Evolutionary conservation across 345 rosid genomes (phyloP).

Genomic region (Sisymbrium irio): DNA sequence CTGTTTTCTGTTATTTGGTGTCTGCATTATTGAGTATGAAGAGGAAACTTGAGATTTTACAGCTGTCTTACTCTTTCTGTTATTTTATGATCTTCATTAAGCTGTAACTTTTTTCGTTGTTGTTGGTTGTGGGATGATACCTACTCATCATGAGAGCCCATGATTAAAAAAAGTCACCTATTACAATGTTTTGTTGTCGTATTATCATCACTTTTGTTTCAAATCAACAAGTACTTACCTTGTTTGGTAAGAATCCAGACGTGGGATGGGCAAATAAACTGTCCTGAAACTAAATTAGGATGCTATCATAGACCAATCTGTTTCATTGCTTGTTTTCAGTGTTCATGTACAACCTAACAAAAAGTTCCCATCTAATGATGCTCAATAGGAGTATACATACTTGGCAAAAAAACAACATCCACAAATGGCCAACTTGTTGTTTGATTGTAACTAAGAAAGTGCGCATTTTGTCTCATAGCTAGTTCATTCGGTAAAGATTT

Average conservation of each 20-base stretch:
- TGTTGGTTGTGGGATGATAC: neutral
- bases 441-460: constrained; percentile 23
- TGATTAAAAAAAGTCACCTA: neutral
- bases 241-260: constrained; percentile 20
- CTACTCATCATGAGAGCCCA: neutral
- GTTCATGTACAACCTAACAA: neutral
- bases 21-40: constrained; percentile 13
- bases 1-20: constrained; percentile 4
- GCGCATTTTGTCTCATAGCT: constrained; percentile 18
- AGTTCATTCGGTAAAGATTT: constrained; percentile 1
- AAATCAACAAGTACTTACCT: constrained; percentile 18
- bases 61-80: neutral
- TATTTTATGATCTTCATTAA: neutral
- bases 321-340: constrained; percentile 5
- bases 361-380: constrained; percentile 15
- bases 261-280: constrained; percentile 19
- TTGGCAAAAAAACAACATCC: constrained; percentile 22
- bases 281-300: constrained; percentile 28
- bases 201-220: constrained; percentile 1
- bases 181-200: constrained; percentile 1
- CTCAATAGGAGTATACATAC: constrained; percentile 1
- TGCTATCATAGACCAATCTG: constrained; percentile 6
- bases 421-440: constrained; percentile 19
- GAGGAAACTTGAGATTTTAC: neutral
- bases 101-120: neutral